A percentile compares a stretch with the other conserved stretches of the same genome.
Conservation (phyloP, 768 basidiomycete genomes). For the Dentipellis sp. region DNA sequence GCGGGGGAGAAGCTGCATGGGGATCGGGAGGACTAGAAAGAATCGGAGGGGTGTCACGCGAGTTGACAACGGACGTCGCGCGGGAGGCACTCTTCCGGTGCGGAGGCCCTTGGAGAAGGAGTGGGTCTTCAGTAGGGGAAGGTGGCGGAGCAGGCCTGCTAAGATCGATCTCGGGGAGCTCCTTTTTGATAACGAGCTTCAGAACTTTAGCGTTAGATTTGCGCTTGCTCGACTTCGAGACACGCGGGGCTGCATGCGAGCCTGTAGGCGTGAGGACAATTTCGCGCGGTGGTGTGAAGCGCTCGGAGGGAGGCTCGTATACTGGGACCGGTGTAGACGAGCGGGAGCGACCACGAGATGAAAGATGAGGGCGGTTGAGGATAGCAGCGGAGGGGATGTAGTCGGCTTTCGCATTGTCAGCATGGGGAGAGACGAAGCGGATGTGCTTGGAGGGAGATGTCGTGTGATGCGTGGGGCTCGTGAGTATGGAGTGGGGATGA, state of each 20-base stretch:
- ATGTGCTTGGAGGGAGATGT: conserved; percentile 22
- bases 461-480: too few species aligned
- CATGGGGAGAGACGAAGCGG: conserved; percentile 31
- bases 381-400: conserved; percentile 30
- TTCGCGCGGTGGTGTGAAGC: conserved; percentile 66
- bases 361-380: conserved; percentile 15
- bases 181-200: conserved; percentile 39
- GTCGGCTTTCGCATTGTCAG: conserved; percentile 40
- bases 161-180: conserved; percentile 56
- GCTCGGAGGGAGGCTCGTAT: conserved; percentile 58
- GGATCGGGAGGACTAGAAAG: conserved; percentile 21
- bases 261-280: conserved; percentile 34
- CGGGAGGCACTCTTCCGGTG: conserved; percentile 16
- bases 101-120: conserved; percentile 47
- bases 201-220: conserved; percentile 16
- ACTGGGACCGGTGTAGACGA: conserved; percentile 45
- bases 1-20: conserved; percentile 4
- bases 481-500: conserved; percentile 18
- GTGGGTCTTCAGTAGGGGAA: conserved; percentile 69
- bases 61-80: conserved; percentile 19
- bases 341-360: conserved; percentile 31
- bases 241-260: conserved; percentile 13
- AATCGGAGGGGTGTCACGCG: conserved; percentile 29
- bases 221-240: conserved; percentile 31
- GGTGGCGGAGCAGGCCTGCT: conserved; percentile 53